Percentiles rank a stretch among this genome's conserved stretches.
phyloP scores from a whole-genome alignment of 2,329 filamentous ascomycete genomes.

The Diaporthe longicolla region DNA sequence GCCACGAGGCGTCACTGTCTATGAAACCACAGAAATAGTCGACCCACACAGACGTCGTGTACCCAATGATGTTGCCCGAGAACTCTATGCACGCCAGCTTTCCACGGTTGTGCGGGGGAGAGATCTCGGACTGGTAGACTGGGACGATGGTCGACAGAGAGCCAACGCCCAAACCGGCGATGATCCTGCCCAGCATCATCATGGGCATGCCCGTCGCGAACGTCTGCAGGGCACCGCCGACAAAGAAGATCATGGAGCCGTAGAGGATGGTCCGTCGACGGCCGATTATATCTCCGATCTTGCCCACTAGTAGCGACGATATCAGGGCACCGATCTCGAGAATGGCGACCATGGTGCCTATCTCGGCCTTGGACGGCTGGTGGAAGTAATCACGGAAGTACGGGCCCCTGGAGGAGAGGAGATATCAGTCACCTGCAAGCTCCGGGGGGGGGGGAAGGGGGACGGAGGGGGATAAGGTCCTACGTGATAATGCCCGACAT shows the following conservation, averaged over 20 bases:
- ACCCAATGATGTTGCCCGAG: conserved; percentile 95
- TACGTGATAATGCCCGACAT: conserved; percentile 84
- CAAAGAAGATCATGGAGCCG: conserved; percentile 88
- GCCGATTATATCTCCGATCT: conserved; percentile 92
- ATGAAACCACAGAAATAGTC: conserved; percentile 98
- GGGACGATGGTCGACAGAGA: conserved; percentile 93
- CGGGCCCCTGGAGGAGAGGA: conserved; percentile 73
- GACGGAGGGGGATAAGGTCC: conserved; percentile 47
- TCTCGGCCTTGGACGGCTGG: conserved; percentile 86
- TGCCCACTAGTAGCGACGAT: conserved; percentile 87
- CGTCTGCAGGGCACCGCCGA: conserved; percentile 88
- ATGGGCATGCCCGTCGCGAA: conserved; percentile 86
- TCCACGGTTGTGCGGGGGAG: conserved; percentile 94
- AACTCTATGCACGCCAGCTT: conserved; percentile 98
- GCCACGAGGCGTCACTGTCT: conserved; percentile 87
- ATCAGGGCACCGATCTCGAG: conserved; percentile 94
- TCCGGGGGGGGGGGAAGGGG: conserved; percentile 44
- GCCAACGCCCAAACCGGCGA: conserved; percentile 89
- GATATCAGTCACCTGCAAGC: conserved; percentile 19
- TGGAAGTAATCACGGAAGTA: conserved; percentile 95
- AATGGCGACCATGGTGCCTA: conserved; percentile 98
- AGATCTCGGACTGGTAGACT: conserved; percentile 95
- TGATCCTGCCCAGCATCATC: conserved; percentile 88
- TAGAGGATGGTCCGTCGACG: conserved; percentile 92
- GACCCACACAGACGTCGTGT: conserved; percentile 97